These are phyloP conservation scores for Gilbertella persicaria DNA, from an alignment of 371 early-diverging fungal genomes.

Conservation along the genomic window DNA sequence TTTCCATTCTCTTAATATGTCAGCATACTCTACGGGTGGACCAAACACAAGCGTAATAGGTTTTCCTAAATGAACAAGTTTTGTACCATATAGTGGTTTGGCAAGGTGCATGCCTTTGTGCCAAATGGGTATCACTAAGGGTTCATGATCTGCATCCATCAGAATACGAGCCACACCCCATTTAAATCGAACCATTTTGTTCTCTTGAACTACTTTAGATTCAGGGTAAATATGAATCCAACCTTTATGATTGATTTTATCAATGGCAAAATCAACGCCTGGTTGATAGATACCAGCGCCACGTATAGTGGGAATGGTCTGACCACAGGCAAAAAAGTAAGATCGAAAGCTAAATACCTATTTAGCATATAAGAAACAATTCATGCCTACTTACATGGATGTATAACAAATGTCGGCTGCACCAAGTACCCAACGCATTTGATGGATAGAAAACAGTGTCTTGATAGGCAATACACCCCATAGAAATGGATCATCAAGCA, in stretches of 20 bases:
- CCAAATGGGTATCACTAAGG: constrained; percentile 74
- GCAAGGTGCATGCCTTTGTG: constrained; percentile 62
- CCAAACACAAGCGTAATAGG: constrained; percentile 65
- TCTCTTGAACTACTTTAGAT: constrained; percentile 70
- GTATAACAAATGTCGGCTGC: constrained; percentile 86
- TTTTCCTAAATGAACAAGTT: constrained; percentile 37
- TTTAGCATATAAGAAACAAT: not conserved
- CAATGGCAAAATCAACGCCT: constrained; percentile 75
- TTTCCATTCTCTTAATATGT: constrained; percentile 59
- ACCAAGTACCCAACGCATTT: constrained; percentile 82
- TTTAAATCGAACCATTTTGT: constrained; percentile 71
- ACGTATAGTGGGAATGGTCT: constrained; percentile 81
- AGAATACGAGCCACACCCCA: constrained; percentile 88
- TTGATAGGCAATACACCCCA: constrained; percentile 76
- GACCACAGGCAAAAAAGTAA: constrained; percentile 76
- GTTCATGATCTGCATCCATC: constrained; percentile 70
- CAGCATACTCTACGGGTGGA: constrained; percentile 67
- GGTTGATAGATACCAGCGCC: constrained; percentile 88
- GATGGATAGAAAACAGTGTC: constrained; percentile 45
- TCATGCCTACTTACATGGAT: constrained; percentile 52
- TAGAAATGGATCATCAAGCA: constrained; percentile 82
- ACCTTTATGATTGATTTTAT: constrained; percentile 29
- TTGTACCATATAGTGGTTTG: constrained; percentile 48
- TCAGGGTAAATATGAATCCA: constrained; percentile 89
- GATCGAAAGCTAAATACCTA: constrained; percentile 48